A percentile compares a stretch with the other conserved stretches of the same genome.
These are phyloP conservation scores for Thelonectria rubi DNA, from an alignment of 2,329 filamentous ascomycete species.

Conservation along the genomic window DNA sequence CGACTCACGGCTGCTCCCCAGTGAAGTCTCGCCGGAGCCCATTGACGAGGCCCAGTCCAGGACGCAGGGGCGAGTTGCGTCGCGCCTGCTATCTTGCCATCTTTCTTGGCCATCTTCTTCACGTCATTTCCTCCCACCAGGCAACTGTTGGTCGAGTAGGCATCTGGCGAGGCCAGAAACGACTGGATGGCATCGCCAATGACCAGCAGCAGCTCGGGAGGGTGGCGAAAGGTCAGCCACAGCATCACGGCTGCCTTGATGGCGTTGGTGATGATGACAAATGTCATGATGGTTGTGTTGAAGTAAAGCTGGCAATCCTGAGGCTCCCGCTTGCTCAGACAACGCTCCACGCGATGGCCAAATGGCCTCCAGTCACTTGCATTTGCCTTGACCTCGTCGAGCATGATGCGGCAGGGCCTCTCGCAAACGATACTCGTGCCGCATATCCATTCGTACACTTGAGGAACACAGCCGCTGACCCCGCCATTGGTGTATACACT, in stretches of 20 bases:
- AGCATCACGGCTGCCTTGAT: constrained; percentile 14
- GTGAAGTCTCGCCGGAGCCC: neutral
- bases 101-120: neutral
- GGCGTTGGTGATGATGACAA: constrained; percentile 13
- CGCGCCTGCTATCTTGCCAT: too few species aligned
- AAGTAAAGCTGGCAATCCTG: constrained; percentile 18
- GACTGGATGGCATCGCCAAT: constrained; percentile 26
- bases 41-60: constrained; percentile 3
- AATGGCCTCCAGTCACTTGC: constrained; percentile 14
- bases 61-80: neutral
- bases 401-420: neutral
- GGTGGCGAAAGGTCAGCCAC: constrained; percentile 7
- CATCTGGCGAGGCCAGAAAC: constrained; percentile 8
- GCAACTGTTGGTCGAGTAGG: constrained; percentile 14
- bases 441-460: constrained; percentile 17
- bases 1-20: constrained; percentile 9
- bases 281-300: neutral
- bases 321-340: constrained; percentile 11
- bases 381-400: constrained; percentile 3
- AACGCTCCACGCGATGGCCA: neutral
- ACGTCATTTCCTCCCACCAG: constrained; percentile 6
- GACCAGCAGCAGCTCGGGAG: constrained; percentile 13
- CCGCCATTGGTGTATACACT: neutral
- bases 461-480: neutral
- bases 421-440: neutral